Evolutionary conservation across 2,329 filamentous ascomycete species (phyloP).

Genomic region (Mariannaea sp.): DNA sequence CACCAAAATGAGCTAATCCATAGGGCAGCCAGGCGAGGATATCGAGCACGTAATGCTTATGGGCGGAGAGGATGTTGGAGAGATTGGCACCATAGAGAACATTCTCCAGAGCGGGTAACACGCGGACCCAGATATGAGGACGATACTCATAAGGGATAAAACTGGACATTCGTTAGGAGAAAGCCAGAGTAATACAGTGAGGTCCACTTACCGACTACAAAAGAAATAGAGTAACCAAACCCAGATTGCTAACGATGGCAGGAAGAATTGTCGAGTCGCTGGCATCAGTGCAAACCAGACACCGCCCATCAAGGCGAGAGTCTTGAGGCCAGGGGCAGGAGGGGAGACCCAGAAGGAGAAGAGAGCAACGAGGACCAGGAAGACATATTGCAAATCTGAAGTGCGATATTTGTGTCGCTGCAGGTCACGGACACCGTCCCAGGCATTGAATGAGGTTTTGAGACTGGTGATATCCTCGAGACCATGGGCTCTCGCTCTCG

Average conservation of each 20-base stretch:
- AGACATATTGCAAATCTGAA: constrained; percentile 83
- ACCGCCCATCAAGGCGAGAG: constrained; percentile 68
- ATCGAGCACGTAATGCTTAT: constrained; percentile 82
- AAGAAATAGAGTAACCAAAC: constrained; percentile 92
- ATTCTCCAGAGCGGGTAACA: constrained; percentile 92
- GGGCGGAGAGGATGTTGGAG: constrained; percentile 91
- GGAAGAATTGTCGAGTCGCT: constrained; percentile 85
- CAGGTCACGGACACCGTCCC: constrained; percentile 76
- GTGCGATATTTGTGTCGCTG: constrained; percentile 79
- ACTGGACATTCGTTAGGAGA: constrained; percentile 50
- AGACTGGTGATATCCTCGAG: constrained; percentile 71
- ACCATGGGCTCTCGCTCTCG: constrained; percentile 45
- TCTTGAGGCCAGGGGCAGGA: constrained; percentile 79
- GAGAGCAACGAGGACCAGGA: constrained; percentile 74
- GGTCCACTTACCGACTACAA: constrained; percentile 80
- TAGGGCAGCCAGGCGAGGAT: constrained; percentile 93
- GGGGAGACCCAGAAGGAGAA: constrained; percentile 86
- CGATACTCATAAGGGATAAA: constrained; percentile 89
- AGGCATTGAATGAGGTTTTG: constrained; percentile 80
- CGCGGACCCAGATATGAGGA: constrained; percentile 93
- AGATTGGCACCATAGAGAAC: constrained; percentile 95
- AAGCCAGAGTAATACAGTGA: not conserved
- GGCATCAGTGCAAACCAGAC: constrained; percentile 77
- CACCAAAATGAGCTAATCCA: constrained; percentile 86
- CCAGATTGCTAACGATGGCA: constrained; percentile 84